Base-by-base conservation (phyloP, 768 basidiomycete species). In the Neoboletus magnificus region DNA sequence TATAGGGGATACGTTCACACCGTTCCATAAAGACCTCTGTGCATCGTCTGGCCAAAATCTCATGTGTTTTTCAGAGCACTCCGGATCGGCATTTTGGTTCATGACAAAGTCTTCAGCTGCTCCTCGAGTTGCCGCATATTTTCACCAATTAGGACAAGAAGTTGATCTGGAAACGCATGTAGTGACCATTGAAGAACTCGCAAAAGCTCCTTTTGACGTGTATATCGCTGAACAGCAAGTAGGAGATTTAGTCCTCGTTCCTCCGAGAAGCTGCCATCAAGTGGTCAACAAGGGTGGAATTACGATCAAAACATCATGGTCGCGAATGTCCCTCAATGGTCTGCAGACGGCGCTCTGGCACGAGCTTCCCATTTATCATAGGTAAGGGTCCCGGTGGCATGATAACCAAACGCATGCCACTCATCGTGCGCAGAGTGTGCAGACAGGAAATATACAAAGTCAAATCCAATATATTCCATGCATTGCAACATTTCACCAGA, bases 251-350 rank as follows among this genome's bases (percentile, higher is more conserved):
- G 85, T 93, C 9, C 76, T 92, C 20, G 89, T 93, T 20, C 91
- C 91, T 16, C 86, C 88, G 23, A 77, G 86, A 57, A 86, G 86
- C 58, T 89, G 86, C 53, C 91, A 93, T 70, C 91, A 93, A 66
- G 91, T 92, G 4, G 78, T 93, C 25, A 93, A 93, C 61, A 73
- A 74, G 46, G 89, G 91, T 23, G 90, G 91, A 13, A 78, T 93
- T 23, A 90, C 89, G 0, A 76, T 92, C 67, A 93, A 93, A 71
- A 84, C 85, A 5, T 87, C 88, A 1, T 93, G 91, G 91, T 92
- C 90, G 1, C 77, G 91, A 44, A 92, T 93, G 89, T 86, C 88
- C 8, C 62, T 87, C 27, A 66, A 73, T 45, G 86, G 88, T 4
- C 67, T 91, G 15, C 66, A 69, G 39, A 74, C 76, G 1, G 87